Evolutionary conservation across 345 rosid species (phyloP), one percentile per base, ranked within the genome.

Genomic region (Citrus hindsii): DNA sequence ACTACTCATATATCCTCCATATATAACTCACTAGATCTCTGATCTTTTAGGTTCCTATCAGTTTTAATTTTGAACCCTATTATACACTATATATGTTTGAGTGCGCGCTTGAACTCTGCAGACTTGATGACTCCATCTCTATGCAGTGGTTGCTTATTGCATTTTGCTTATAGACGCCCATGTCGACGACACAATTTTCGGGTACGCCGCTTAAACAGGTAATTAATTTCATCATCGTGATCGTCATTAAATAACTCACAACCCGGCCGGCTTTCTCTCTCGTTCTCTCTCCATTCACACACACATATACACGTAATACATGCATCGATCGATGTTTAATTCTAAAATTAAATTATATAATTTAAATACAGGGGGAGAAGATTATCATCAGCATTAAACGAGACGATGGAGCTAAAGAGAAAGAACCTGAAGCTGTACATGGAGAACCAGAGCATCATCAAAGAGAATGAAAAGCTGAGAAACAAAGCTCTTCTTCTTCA

Each of bases 381-480:
- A 38, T 42, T 40, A 37, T 38, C 75, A 46, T 46, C 51, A 3
- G 18, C 51, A 13, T 46, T 46, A 53, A 80, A 76, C 73, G 79
- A 77, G 77, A 80, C 81, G 72, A 86, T 91, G 86, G 87, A 86
- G 77, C 84, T 87, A 71, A 83, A 81, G 73, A 95, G 92, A 75
- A 83, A 80, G 73, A 95, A 93, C 84, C 19, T 90, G 84, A 90
- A 73, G 81, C 90, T 95, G 40, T 87, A 88, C 80, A 69, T 86
- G 85, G 80, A 90, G 92, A 95, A 95, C 79, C 88, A 84, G 71
- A 86, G 84, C 80, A 90, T 95, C 78, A 86, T 86, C 37, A 74
- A 82, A 80, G 93, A 89, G 84, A 95, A 93, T 51, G 90, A 95
- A 86, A 87, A 80, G 86, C 87, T 95, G 67, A 87, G 80, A 77